Conservation (phyloP, 1,284 basidiomycete species). For the Sanghuangporus sanghuang region DNA sequence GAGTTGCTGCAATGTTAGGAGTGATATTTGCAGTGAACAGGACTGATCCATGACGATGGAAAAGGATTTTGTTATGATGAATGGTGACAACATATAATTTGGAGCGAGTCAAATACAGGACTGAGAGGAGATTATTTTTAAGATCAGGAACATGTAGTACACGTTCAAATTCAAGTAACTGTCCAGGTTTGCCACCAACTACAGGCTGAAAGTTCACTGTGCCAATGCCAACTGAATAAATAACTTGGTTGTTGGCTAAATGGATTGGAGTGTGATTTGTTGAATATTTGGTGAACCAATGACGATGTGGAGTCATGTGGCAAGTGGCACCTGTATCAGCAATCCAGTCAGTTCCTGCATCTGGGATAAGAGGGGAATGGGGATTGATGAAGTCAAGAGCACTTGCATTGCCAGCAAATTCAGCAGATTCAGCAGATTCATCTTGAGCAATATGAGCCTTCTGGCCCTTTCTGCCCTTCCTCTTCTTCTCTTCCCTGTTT, state of each 20-base stretch:
- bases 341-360: not conserved
- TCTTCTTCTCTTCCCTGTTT: not conserved
- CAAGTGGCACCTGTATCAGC: not conserved
- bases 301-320: not conserved
- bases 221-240: not conserved
- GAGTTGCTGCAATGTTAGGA: conserved; percentile 18
- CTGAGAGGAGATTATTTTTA: not conserved
- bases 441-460: not conserved
- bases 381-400: conserved; percentile 18
- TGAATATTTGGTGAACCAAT: not conserved
- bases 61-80: not conserved
- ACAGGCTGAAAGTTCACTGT: not conserved
- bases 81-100: conserved; percentile 17
- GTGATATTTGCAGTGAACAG: conserved; percentile 19
- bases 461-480: not conserved
- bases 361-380: not conserved
- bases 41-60: not conserved
- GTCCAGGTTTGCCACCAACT: conserved; percentile 17
- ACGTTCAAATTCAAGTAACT: conserved; percentile 25
- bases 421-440: not conserved
- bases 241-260: not conserved
- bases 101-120: conserved; percentile 29
- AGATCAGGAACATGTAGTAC: conserved; percentile 27
- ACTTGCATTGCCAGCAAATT: not conserved
- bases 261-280: not conserved